Evolutionary conservation across 345 rosid species (phyloP).

Genomic region (Boechera divaricarpa): DNA sequence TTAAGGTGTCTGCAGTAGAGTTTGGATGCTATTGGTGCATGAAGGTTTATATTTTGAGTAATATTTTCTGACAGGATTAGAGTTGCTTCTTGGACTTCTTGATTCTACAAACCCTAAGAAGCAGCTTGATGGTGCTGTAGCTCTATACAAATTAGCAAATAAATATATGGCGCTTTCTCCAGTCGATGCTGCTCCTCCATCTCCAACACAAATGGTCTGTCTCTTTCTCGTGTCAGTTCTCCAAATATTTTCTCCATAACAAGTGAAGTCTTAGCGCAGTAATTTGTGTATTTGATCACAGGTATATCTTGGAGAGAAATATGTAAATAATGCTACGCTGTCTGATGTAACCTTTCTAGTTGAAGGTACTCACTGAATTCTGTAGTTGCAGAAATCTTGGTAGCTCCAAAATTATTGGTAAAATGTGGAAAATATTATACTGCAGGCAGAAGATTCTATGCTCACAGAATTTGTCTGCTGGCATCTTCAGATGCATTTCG

Average conservation of each 20-base stretch:
- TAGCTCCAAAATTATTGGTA: not conserved
- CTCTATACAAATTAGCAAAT: slow-evolving; percentile 77
- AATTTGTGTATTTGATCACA: slow-evolving; percentile 37
- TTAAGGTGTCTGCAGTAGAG: not conserved
- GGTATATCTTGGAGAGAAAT: slow-evolving; percentile 89
- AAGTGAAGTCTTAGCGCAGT: slow-evolving; percentile 12
- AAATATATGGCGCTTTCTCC: slow-evolving; percentile 82
- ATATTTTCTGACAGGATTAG: slow-evolving; percentile 65
- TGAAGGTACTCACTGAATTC: slow-evolving; percentile 59
- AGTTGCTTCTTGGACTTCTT: slow-evolving; percentile 82
- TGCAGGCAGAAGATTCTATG: slow-evolving; percentile 82
- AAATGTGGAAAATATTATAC: slow-evolving; percentile 1
- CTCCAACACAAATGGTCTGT: slow-evolving; percentile 88
- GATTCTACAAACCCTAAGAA: slow-evolving; percentile 70
- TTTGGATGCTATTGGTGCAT: slow-evolving; percentile 26
- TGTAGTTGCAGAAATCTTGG: not conserved
- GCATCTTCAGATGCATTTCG: slow-evolving; percentile 97
- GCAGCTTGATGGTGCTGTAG: slow-evolving; percentile 92
- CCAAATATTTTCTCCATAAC: not conserved
- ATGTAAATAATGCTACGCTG: slow-evolving; percentile 73
- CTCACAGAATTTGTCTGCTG: slow-evolving; percentile 86
- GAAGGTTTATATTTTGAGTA: slow-evolving; percentile 10
- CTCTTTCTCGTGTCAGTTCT: slow-evolving; percentile 27
- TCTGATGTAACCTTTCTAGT: slow-evolving; percentile 89
- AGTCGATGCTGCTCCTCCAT: slow-evolving; percentile 90